These are phyloP conservation scores for Jamesozyma rosinii DNA, from an alignment of 805 yeast species.

Conservation along the genomic window DNA sequence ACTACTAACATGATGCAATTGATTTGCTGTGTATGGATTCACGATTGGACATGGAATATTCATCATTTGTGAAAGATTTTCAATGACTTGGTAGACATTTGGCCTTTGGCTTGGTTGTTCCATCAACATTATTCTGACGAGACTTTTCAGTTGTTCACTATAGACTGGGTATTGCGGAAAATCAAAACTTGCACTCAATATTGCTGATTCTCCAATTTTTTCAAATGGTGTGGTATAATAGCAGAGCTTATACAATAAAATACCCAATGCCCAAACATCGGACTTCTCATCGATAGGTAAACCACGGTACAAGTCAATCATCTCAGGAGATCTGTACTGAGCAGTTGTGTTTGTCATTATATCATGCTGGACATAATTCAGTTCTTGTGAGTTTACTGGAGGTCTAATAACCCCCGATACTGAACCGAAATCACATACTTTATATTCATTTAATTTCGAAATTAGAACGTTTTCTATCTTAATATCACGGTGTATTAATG, in stretches of 20 bases:
- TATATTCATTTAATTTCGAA: constrained; percentile 48
- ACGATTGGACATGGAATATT: constrained; percentile 37
- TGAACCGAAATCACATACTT: constrained; percentile 77
- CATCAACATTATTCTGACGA: constrained; percentile 51
- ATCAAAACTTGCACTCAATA: constrained; percentile 45
- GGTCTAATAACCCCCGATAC: constrained; percentile 57
- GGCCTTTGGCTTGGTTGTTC: constrained; percentile 68
- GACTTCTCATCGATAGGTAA: constrained; percentile 72
- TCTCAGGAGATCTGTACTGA: constrained; percentile 77
- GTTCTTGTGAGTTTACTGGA: constrained; percentile 53
- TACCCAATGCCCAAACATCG: constrained; percentile 81
- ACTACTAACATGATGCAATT: background rate
- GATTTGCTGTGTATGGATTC: constrained; percentile 26
- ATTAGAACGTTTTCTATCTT: constrained; percentile 74
- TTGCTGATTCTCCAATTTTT: constrained; percentile 51
- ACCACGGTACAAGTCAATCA: constrained; percentile 63
- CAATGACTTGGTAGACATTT: constrained; percentile 59
- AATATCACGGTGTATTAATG: constrained; percentile 69
- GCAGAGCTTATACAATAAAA: constrained; percentile 66
- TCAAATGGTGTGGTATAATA: constrained; percentile 82
- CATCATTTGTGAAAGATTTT: constrained; percentile 57
- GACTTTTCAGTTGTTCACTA: constrained; percentile 51
- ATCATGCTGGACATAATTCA: constrained; percentile 53
- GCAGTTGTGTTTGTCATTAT: constrained; percentile 75
- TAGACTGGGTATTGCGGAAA: constrained; percentile 50